Base-by-base conservation (phyloP, 805 yeast species). In the Saccharomyces paradoxus region DNA sequence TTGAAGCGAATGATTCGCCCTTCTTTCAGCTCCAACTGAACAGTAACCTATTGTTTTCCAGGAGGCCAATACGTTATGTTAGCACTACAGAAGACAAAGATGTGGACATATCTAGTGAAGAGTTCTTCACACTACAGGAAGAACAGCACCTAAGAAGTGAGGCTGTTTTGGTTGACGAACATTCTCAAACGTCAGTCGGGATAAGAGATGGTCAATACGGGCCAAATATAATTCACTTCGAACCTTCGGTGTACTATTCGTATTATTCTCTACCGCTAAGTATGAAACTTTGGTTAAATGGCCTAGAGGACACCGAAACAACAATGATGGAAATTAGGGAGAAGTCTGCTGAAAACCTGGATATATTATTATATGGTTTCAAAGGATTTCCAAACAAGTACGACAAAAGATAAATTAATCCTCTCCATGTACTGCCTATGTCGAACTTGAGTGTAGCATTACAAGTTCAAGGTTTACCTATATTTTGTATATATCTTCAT, bases 281-380 rank as follows among this genome's bases (percentile, higher is more conserved):
- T 2, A 50, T 64, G 56, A 56, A 56, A 49, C 50, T 48, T 26
- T 64, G 68, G 68, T 50, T 64, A 14, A 41, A 48, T 14, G 57
- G 50, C 24, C 8, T 52, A 7, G 48, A 49, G 6, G 49, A 46
- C 9, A 37, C 17, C 44, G 30, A 28, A 55, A 30, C 12, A 41
- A 47, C 21, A 7, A 44, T n/a, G 56, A 57, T 44, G 41, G 37
- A 46, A 27, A n/a, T 46, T 14, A 41, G 32, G 5, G n/a, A 14
- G 4, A 27, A n/a, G n/a, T 56, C 57, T 9, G 48, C 48, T 14
- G 58, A 60, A 13, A 48, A 54, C 28, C 41, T 67, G 32, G 64
- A 63, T 49, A 32, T 65, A 4, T 47, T 67, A 26, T 51, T 66
- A 21, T 59, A 66, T 56, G 71, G 71, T 9, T 66, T 67, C 49